Percentiles rank a stretch among this genome's conserved stretches.
Evolutionary conservation across 2,329 filamentous ascomycete genomes (phyloP).

Genomic region (Fusarium falciforme): DNA sequence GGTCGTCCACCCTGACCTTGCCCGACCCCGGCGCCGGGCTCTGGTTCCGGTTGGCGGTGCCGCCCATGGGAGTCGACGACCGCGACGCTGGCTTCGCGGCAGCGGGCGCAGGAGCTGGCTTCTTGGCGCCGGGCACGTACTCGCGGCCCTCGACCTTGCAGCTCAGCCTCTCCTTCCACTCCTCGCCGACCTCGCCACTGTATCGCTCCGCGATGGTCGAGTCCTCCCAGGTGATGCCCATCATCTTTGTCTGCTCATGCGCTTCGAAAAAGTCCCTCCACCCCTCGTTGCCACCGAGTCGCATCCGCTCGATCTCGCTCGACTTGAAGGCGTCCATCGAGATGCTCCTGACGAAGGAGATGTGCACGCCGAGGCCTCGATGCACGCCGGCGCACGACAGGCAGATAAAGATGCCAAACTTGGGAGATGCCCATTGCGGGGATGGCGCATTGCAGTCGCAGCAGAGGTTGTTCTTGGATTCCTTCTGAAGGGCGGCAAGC

Average conservation of each 20-base stretch:
- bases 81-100: slow-evolving; percentile 51
- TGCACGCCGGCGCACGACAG: slow-evolving; percentile 95
- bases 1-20: slow-evolving; percentile 79
- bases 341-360: slow-evolving; percentile 96
- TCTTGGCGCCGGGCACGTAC: slow-evolving; percentile 80
- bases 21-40: slow-evolving; percentile 52
- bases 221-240: slow-evolving; percentile 81
- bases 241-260: slow-evolving; percentile 73
- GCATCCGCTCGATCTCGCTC: slow-evolving; percentile 93
- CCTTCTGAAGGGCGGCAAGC: slow-evolving; percentile 92
- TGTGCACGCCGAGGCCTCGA: slow-evolving; percentile 94
- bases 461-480: slow-evolving; percentile 87
- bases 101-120: slow-evolving; percentile 47
- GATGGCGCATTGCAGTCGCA: slow-evolving; percentile 96
- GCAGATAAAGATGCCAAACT: slow-evolving; percentile 99
- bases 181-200: slow-evolving; percentile 88
- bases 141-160: slow-evolving; percentile 90
- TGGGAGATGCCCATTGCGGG: slow-evolving; percentile 97
- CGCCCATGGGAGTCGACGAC: slow-evolving; percentile 55
- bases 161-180: slow-evolving; percentile 91
- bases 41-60: slow-evolving; percentile 53
- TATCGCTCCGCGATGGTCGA: slow-evolving; percentile 92
- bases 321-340: slow-evolving; percentile 99
- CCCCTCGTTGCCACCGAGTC: slow-evolving; percentile 86
- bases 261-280: slow-evolving; percentile 90